Evolutionary conservation across 306 rosid genomes (phyloP), one percentile per base, ranked within the genome.

Genomic region (Casuarina cunninghamiana): DNA sequence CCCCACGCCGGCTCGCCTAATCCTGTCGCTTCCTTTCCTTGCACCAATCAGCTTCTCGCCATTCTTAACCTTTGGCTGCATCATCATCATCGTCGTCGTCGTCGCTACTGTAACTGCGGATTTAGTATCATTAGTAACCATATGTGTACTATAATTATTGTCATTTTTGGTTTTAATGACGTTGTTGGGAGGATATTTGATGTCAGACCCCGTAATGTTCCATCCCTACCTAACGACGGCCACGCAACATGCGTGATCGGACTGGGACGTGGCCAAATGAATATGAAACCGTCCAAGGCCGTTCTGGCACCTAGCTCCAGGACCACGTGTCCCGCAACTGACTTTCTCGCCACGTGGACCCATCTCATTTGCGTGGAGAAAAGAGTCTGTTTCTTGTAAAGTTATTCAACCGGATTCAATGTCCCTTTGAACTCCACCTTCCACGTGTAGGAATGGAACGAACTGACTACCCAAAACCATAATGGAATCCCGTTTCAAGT

Each of bases 271-370:
- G n/a, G 44, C 80, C 65, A 43, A 76, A 49, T 8, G 6, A 37
- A 62, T 55, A 32, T 48, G 58, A 19, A 63, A 76, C 53, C 51
- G 13, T 76, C 65, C 72, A 53, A 10, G 4, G 51, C 66, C 55
- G 72, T 72, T 51, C 82, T 71, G 35, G 73, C 74, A 44, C 21
- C 6, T 2, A 63, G 6, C 68, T 50, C 49, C 37, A 17, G 3
- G 65, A 50, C 16, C 82, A 79, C 48, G 74, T 72, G 82, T 38
- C 72, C 17, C 16, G 15, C 0, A 72, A 10, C 68, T 15, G 19
- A 77, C 39, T 15, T 10, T 11, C 21, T 42, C 3, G 55, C 85
- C 86, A 78, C 88, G 87, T 84, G 85, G 42, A 41, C 2, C 0
- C 0, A 2, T 42, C 4, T 12, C 5, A 19, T 65, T 63, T 3